Base-by-base conservation (phyloP, 805 yeast species). In the Saturnispora zaruensis region DNA sequence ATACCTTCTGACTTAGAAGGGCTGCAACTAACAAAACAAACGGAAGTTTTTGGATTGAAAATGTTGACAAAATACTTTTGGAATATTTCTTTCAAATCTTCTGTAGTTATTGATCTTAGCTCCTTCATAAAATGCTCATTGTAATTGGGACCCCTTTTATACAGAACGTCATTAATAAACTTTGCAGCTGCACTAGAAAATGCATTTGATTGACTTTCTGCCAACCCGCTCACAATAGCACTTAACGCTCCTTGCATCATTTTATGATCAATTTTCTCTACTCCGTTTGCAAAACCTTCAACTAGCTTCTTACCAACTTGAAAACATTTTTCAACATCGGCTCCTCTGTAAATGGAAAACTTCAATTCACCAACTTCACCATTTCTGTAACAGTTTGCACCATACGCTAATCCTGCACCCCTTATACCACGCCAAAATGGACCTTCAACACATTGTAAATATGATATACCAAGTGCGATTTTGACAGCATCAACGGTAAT, bases 341-440 rank as follows among this genome's bases (percentile, higher is more conserved):
- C 78, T 13, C 95, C 96, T 54, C 96, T 76, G 59, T 87, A 86
- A 18, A 91, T 75, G 43, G 73, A 74, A 59, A 82, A 87, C 4
- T 74, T 72, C 54, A 91, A 65, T 48, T 74, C 77, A 3, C 95
- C 91, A 38, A 77, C 68, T 56, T 88, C 96, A 11, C 77, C 61
- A 53, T 76, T 74, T 44, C 78, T 72, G 41, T 72, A 61, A 57
- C 87, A 72, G 49, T 70, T 72, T 1, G 91, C 93, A 36, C 96
- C 97, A 64, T 93, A 93, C 0, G 97, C 97, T 41, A 87, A 70
- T 2, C 99, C 99, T 1, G 89, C 76, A 38, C 99, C 99, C 67
- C 99, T 78, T 32, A 93, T 86, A 50, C 95, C 96, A 59, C 87
- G 78, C 97, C 98, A 91, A 55, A 91, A 83, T 33, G 98, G 99